Conservation (phyloP, 306 rosid species). For the Arachis hypogaea region DNA sequence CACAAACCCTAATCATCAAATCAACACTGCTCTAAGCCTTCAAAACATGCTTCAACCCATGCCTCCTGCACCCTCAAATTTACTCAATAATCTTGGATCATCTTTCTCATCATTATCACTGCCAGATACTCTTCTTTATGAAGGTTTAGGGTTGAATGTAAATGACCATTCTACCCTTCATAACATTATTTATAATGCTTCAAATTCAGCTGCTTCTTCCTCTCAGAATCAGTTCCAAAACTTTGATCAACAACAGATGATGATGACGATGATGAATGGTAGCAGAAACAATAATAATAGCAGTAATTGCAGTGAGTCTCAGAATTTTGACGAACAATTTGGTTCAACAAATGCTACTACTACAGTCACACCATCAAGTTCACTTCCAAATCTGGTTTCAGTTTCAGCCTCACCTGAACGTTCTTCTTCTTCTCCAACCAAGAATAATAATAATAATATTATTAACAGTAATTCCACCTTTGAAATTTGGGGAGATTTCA, state of each 20-base stretch:
- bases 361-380: constrained; percentile 25
- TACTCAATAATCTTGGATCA: constrained; percentile 25
- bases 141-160: constrained; percentile 38
- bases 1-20: constrained; percentile 42
- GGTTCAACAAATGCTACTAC: constrained; percentile 9
- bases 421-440: constrained; percentile 16
- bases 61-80: constrained; percentile 15
- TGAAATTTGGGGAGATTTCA: constrained; percentile 60
- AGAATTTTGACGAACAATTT: constrained; percentile 18
- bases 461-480: constrained; percentile 31
- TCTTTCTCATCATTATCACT: constrained; percentile 12
- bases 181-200: constrained; percentile 29
- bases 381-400: constrained; percentile 58
- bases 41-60: constrained; percentile 50
- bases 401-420: constrained; percentile 54
- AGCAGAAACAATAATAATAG: background rate
- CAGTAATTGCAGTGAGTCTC: background rate
- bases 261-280: background rate
- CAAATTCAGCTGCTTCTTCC: constrained; percentile 29
- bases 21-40: constrained; percentile 44
- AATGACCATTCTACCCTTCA: constrained; percentile 21
- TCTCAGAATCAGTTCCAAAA: constrained; percentile 41
- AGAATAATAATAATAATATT: constrained; percentile 23
- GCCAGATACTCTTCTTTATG: constrained; percentile 34
- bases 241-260: constrained; percentile 22